Conservation (phyloP, 2,329 filamentous ascomycete genomes). For the Pestalotiopsis sp. region DNA sequence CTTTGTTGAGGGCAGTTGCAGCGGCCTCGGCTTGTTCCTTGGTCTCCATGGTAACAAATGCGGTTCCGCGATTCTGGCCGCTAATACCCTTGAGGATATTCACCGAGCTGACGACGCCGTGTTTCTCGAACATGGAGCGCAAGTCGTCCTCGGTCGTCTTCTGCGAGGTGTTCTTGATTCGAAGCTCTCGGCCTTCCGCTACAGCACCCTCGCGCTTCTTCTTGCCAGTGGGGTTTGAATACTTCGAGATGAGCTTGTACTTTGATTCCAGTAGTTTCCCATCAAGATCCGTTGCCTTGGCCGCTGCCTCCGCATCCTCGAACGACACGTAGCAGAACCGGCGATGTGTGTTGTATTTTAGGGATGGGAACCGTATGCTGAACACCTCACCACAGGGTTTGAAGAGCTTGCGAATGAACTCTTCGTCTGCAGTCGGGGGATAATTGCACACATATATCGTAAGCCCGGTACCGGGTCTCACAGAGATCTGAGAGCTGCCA, state of each 20-base stretch:
- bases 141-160: conserved; percentile 69
- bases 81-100: conserved; percentile 70
- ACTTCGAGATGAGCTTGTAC: conserved; percentile 73
- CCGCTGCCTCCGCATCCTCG: conserved; percentile 66
- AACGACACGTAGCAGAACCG: conserved; percentile 98
- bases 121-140: conserved; percentile 70
- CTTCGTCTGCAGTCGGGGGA: conserved; percentile 73
- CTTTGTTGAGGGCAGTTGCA: conserved; percentile 67
- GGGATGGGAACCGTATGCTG: conserved; percentile 84
- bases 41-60: conserved; percentile 76
- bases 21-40: conserved; percentile 70
- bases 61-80: conserved; percentile 75
- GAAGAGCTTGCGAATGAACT: conserved; percentile 70
- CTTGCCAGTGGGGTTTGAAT: conserved; percentile 80
- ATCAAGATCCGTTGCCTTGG: conserved; percentile 73
- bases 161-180: conserved; percentile 70
- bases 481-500: conserved; percentile 71
- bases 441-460: conserved; percentile 94
- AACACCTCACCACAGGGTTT: conserved; percentile 79
- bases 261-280: conserved; percentile 69
- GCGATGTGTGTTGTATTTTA: conserved; percentile 85
- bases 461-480: conserved; percentile 74
- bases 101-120: conserved; percentile 73
- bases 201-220: conserved; percentile 79
- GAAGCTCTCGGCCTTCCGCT: conserved; percentile 86